Evolutionary conservation across 2,329 filamentous ascomycete species (phyloP), one percentile per base, ranked within the genome.

Genomic region (Coniochaeta prunicola): DNA sequence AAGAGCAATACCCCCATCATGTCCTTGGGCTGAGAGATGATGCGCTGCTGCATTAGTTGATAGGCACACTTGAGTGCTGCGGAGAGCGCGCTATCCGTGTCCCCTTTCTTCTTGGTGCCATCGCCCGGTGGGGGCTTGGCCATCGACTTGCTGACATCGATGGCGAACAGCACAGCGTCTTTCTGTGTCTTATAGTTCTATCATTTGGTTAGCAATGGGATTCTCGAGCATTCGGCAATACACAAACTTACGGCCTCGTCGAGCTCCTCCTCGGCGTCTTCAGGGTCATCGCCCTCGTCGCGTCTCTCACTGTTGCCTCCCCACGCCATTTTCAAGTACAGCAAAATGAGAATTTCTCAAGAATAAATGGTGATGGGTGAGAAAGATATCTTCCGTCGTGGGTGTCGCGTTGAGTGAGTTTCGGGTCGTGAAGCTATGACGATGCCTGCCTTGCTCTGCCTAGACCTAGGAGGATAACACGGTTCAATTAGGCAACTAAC

Each of bases 91-190:
- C 89, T 92, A 67, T 93, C 90, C 59, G 80, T 85, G 63, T 90
- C 88, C 48, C 86, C 84, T 71, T 92, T 93, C 74, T 91, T 93
- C 74, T 90, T 96, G 56, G 86, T 82, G 61, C 83, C 80, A 7
- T 80, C 80, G 2, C 80, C 75, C 2, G 85, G 81, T 24, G 90
- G 90, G 45, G 77, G 77, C 64, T 77, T 77, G 62, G 97, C 77
- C 93, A 97, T 99, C 0, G 91, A 92, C 38, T 85, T 75, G 78
- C 90, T 97, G 69, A 97, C 81, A 67, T 97, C 89, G 67, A 99
- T 96, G 15, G 92, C 93, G 70, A 99, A 93, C 26, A 99, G 81
- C n/a, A 97, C 84, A n/a, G 94, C 94, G 85, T 99, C 94, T 76
- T 96, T 97, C 70, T 92, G 88, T 0, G 88, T 82, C 76, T 92